Evolutionary conservation across 208 protist species (phyloP), one percentile per base, ranked within the genome.

Genomic region (Leishmania major): DNA sequence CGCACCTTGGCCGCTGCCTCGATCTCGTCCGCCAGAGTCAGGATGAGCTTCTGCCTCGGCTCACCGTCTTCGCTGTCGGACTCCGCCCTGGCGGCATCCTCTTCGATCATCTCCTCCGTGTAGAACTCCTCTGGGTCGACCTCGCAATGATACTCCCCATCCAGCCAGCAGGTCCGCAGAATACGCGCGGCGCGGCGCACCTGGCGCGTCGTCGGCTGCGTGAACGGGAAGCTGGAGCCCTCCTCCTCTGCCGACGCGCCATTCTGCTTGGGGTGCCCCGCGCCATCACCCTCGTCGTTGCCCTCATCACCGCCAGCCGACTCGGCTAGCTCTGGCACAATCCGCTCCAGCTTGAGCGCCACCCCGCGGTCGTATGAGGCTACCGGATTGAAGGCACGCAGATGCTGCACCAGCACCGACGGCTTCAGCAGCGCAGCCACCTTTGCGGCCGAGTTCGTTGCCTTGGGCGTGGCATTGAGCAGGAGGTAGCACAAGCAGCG

Each of bases 341-440:
- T 60, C 0, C 75, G 49, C 82, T 93, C 91, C n/a, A 96, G 75
- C 73, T 85, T 86, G 64, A 94, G 78, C 55, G 89, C 85, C 17
- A 86, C 62, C 19, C 76, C 45, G 57, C 86, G 82, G 57, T 91
- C 83, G 84, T 97, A 97, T 7, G 84, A 84, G 28, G 86, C 90
- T 15, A 96, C 85, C 2, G 96, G 96, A 85, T 96, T 92, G 75
- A 97, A 96, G 57, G 91, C 89, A 28, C 90, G 90, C 15, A 97
- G 86, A 25, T 92, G 84, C 79, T 95, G 86, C 78, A 90, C 89
- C 47, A 95, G 81, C 15, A 92, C 89, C 47, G 92, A 90, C 2
- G 96, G 96, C 86, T 98, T 98, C 75, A 97, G 66, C 47, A 96
- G 77, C 25, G 91, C 89, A 0, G 91, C 90, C 64, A 97, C 92